Base-by-base conservation (phyloP, 192 early-diverging fungal species). In the Umbelopsis sp. region DNA sequence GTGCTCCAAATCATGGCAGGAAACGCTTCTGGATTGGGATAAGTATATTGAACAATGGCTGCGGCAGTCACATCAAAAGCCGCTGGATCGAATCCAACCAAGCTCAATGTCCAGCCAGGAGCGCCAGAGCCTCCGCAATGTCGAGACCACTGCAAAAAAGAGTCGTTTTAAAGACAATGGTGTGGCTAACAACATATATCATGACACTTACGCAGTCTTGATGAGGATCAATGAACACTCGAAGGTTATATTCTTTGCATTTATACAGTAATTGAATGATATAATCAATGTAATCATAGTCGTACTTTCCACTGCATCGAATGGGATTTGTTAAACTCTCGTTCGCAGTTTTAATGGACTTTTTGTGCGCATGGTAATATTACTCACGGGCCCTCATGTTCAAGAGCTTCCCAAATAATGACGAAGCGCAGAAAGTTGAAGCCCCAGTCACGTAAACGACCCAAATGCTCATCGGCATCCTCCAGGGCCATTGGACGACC, bases 321-420 rank as follows among this genome's bases (percentile, higher is more conserved):
- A 61, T 21, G 44, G 41, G 21, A 58, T 20, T 25, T 15, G 5
- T n/a, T 44, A 33, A 45, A 41, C 16, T 16, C 16, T 50, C 13
- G 49, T 45, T 37, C 51, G 58, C 30, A 27, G 25, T 4, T 47
- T 33, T 46, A 64, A 5, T 53, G 73, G 33, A 44, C 11, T 5
- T 5, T 20, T 49, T 20, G 23, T 7, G 18, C 1, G 61, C 50
- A 21, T 25, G 13, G 67, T 23, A 41, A 20, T 69, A 37, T 53
- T 30, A 81, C 82, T 77, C 77, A 86, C 81, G 86, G 86, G 71
- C 86, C 86, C 48, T 81, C 78, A 78, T 87, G 84, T 64, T 85
- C 86, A 51, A 94, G 74, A 4, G 93, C 80, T 74, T 94, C 93
- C 93, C 93, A 94, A 20, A 90, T 84, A 22, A 91, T 83, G 46